phyloP scores from a whole-genome alignment of 2,329 filamentous ascomycete genomes.

The Phoma sp. region DNA sequence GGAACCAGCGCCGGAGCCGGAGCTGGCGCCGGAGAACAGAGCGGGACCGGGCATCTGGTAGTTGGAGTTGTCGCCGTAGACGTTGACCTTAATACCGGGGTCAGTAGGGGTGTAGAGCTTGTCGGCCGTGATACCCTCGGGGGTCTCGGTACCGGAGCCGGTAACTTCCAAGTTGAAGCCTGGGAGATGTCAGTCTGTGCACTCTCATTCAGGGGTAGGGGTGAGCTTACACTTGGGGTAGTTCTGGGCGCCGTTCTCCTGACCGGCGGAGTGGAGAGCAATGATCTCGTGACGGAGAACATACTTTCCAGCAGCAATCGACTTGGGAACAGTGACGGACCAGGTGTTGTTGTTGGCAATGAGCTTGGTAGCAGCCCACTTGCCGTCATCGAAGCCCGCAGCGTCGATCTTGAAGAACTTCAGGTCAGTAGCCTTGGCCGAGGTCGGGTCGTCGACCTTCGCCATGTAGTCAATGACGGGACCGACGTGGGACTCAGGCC shows the following conservation, averaged over 20 bases:
- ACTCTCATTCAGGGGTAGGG: slow-evolving; percentile 12
- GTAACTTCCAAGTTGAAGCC: slow-evolving; percentile 62
- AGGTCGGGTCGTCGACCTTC: slow-evolving; percentile 60
- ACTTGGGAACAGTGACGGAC: slow-evolving; percentile 58
- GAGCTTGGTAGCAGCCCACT: slow-evolving; percentile 63
- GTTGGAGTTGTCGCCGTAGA: slow-evolving; percentile 55
- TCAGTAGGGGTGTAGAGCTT: slow-evolving; percentile 64
- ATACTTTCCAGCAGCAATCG: slow-evolving; percentile 62
- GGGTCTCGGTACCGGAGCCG: slow-evolving; percentile 57
- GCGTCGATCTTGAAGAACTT: slow-evolving; percentile 70
- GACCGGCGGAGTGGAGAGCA: slow-evolving; percentile 62
- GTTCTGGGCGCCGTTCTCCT: slow-evolving; percentile 52
- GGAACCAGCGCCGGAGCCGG: slow-evolving; percentile 11
- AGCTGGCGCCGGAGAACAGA: slow-evolving; percentile 35
- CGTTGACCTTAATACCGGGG: slow-evolving; percentile 64
- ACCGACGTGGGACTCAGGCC: slow-evolving; percentile 69
- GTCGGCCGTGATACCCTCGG: slow-evolving; percentile 55
- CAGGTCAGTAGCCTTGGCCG: slow-evolving; percentile 59
- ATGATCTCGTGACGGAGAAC: slow-evolving; percentile 66
- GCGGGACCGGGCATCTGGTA: slow-evolving; percentile 62
- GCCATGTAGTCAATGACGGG: slow-evolving; percentile 70
- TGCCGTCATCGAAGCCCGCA: slow-evolving; percentile 57
- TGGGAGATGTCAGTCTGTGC: not conserved
- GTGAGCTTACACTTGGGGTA: slow-evolving; percentile 51
- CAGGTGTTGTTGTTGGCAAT: slow-evolving; percentile 57